phyloP scores from a whole-genome alignment of 176 grass and related monocot species.

The Melocanna baccifera region DNA sequence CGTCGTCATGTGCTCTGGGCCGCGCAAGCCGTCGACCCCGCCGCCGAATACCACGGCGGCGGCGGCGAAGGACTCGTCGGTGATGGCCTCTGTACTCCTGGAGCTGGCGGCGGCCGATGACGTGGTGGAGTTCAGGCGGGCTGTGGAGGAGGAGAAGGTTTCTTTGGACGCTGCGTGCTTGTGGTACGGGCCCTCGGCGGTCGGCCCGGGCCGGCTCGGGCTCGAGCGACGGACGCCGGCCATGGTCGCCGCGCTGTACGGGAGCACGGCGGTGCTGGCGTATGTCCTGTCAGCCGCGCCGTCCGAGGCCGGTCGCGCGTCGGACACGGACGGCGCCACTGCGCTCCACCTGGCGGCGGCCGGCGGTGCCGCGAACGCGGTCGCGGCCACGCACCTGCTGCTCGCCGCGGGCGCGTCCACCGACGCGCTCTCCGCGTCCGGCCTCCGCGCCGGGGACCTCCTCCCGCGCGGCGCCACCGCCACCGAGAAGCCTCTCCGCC shows the following conservation, averaged over 20 bases:
- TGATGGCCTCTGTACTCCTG: constrained; percentile 39
- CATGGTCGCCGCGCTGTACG: constrained; percentile 87
- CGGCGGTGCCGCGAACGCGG: constrained; percentile 36
- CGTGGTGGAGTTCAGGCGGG: constrained; percentile 42
- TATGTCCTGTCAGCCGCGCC: constrained; percentile 44
- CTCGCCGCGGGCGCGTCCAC: constrained; percentile 56
- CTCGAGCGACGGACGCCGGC: constrained; percentile 64
- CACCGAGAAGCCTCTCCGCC: constrained; percentile 32
- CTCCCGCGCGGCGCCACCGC: constrained; percentile 43
- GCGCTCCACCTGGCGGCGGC: constrained; percentile 68
- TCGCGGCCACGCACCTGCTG: constrained; percentile 47
- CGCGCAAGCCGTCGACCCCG: constrained; percentile 50
- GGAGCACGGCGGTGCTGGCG: constrained; percentile 45
- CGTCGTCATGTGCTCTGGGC: constrained; percentile 65
- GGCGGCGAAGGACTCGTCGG: background rate
- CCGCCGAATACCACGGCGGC: background rate
- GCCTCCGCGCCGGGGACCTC: constrained; percentile 50
- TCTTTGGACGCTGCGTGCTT: background rate
- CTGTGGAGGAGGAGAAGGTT: constrained; percentile 49
- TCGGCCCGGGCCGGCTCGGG: constrained; percentile 1
- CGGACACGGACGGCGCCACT: constrained; percentile 61
- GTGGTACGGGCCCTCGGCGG: constrained; percentile 66
- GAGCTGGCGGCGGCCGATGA: constrained; percentile 85
- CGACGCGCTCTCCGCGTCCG: constrained; percentile 42
- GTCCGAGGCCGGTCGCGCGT: constrained; percentile 45